Evolutionary conservation across 352 stramenopile species (phyloP).

Genomic region (Globisporangium megalacanthum): DNA sequence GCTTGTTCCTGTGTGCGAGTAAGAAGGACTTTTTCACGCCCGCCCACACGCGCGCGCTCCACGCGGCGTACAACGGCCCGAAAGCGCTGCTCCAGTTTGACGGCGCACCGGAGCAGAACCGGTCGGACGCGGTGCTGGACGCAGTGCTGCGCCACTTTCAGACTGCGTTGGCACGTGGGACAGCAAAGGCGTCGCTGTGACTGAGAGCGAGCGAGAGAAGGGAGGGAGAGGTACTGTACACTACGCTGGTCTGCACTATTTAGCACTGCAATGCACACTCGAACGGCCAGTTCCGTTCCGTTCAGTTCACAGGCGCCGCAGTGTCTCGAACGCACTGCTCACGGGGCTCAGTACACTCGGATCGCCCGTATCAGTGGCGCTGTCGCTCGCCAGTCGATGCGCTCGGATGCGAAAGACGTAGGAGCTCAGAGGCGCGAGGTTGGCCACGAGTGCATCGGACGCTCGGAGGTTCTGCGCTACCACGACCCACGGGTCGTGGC

Average conservation of each 20-base stretch:
- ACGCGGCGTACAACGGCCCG: slow-evolving; percentile 45
- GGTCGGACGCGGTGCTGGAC: slow-evolving; percentile 39
- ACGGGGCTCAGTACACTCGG: slow-evolving; percentile 15
- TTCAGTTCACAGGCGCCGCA: slow-evolving; percentile 17
- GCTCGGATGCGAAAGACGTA: slow-evolving; percentile 25
- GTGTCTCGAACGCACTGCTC: slow-evolving; percentile 21
- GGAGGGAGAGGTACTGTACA: no score
- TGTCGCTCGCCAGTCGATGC: not conserved
- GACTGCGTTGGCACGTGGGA: slow-evolving; percentile 4
- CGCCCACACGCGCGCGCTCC: slow-evolving; percentile 44
- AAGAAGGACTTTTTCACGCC: slow-evolving; percentile 77
- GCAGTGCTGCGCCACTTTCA: slow-evolving; percentile 32
- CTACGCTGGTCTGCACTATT: slow-evolving; percentile 2
- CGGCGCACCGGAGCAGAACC: slow-evolving; percentile 60
- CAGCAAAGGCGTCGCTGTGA: not conserved
- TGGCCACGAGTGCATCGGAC: slow-evolving; percentile 4
- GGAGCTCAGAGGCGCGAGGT: slow-evolving; percentile 14
- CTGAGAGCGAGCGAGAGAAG: no score
- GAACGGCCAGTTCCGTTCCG: not conserved
- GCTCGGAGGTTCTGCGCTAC: slow-evolving; percentile 8
- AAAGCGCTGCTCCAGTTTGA: slow-evolving; percentile 57
- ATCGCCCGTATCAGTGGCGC: not conserved
- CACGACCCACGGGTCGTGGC: slow-evolving; percentile 8
- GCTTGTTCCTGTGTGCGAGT: slow-evolving; percentile 59
- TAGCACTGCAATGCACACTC: not conserved